phyloP scores from a whole-genome alignment of 768 basidiomycete species.

The Astraeus odoratus region DNA sequence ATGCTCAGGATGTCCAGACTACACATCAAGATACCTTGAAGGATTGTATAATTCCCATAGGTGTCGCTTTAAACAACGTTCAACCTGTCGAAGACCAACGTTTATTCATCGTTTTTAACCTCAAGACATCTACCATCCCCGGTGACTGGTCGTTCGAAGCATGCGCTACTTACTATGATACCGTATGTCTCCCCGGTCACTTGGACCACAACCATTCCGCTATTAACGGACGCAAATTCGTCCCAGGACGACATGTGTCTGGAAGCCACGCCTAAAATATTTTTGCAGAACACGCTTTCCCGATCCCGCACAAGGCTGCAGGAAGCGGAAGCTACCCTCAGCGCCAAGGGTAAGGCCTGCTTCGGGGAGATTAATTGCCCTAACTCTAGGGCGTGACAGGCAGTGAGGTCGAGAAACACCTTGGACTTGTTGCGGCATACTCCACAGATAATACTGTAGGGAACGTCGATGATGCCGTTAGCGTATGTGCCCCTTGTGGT shows the following conservation, averaged over 20 bases:
- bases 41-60: constrained; percentile 39
- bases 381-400: constrained; percentile 30
- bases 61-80: constrained; percentile 43
- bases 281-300: constrained; percentile 72
- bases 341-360: constrained; percentile 50
- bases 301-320: constrained; percentile 53
- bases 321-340: constrained; percentile 52
- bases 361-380: background rate
- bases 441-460: constrained; percentile 43
- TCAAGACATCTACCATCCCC: constrained; percentile 57
- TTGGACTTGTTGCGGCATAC: constrained; percentile 41
- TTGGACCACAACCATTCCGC: background rate
- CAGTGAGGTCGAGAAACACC: constrained; percentile 47
- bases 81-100: constrained; percentile 57
- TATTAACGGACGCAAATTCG: constrained; percentile 1
- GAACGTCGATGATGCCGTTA: constrained; percentile 36
- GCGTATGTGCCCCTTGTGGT: constrained; percentile 9
- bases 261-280: constrained; percentile 66
- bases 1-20: constrained; percentile 53
- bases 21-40: constrained; percentile 56
- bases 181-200: constrained; percentile 36
- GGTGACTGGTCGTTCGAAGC: constrained; percentile 72
- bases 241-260: constrained; percentile 42
- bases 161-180: constrained; percentile 68
- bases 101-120: constrained; percentile 67